phyloP scores from a whole-genome alignment of 2,329 filamentous ascomycete species.

The Ceratocystis harringtonii region DNA sequence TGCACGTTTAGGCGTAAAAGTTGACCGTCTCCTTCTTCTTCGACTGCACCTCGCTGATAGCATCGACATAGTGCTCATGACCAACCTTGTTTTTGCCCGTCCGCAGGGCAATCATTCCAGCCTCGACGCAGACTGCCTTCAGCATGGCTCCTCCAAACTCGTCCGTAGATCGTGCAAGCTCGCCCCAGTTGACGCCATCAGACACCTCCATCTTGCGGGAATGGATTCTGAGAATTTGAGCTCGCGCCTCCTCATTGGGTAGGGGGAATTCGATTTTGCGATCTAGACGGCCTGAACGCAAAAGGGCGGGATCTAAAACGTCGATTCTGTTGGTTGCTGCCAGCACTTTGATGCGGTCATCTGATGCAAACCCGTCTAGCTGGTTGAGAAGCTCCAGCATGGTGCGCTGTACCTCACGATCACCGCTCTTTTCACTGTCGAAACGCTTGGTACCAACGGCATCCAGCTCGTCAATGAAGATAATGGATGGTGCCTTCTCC shows the following conservation, averaged over 20 bases:
- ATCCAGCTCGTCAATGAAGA: constrained; percentile 98
- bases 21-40: constrained; percentile 82
- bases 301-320: constrained; percentile 77
- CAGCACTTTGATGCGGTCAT: constrained; percentile 91
- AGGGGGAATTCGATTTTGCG: constrained; percentile 97
- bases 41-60: constrained; percentile 86
- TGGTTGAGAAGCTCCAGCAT: constrained; percentile 99
- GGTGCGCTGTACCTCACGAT: constrained; percentile 93
- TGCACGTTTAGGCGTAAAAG: constrained; percentile 33
- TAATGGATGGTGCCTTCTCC: constrained; percentile 96
- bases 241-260: constrained; percentile 92
- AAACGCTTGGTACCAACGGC: constrained; percentile 98
- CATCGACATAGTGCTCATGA: constrained; percentile 97
- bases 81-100: constrained; percentile 92
- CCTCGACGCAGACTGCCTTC: constrained; percentile 97
- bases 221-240: constrained; percentile 95
- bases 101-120: constrained; percentile 94
- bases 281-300: constrained; percentile 83
- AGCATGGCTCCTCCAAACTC: constrained; percentile 96
- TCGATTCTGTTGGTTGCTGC: constrained; percentile 91
- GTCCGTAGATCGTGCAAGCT: constrained; percentile 89
- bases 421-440: constrained; percentile 94
- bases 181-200: constrained; percentile 84
- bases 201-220: constrained; percentile 97
- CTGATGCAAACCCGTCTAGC: constrained; percentile 91